Evolutionary conservation across 2,329 filamentous ascomycete genomes (phyloP), one percentile per base, ranked within the genome.

Genomic region (Phyllosticta citrichinensis): DNA sequence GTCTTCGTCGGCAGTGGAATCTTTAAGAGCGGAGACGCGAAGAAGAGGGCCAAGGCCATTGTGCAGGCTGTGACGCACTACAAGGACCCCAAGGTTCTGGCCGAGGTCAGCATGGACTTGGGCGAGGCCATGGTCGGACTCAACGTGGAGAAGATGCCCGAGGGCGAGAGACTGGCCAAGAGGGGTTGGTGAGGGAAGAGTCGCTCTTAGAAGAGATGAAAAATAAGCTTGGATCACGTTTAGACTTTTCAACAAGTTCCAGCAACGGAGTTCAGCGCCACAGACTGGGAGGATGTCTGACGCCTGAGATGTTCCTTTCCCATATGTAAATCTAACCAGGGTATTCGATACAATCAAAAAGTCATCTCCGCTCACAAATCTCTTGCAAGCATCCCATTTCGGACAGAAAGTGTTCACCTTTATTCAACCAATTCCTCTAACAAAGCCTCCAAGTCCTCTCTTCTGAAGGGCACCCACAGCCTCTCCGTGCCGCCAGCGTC

Each of bases 101-200:
- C 92, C 5, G 87, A 95, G 77, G 88, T 92, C 62, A 93, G 88
- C 77, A 85, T 87, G 71, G 91, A 92, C 62, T 78, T 97, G 27
- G 94, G 94, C n/a, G 92, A 96, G 82, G 91, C 94, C 47, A 99
- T 97, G 91, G 92, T 97, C 11, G 94, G 94, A 25, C 91, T 97
- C 71, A 97, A 93, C 77, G 89, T 89, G 66, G 83, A 84, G 64
- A 83, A 81, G 67, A 87, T 97, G 87, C 80, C 81, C 64, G 83
- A 89, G 59, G 81, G 82, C 62, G 87, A 96, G 76, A 96, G 89
- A 83, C 79, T 97, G 76, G 88, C 92, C 30, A 86, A 85, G 63
- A 81, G 93, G 63, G 93, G 93, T 10, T 96, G 91, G 90, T 97
- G 83, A 73, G 30, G 17, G 24, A 22, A 8, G 35, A 47, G 2